Evolutionary conservation across 164 flowering plant genomes (phyloP), one percentile per base, ranked within the genome.

Genomic region (Pachysandra terminalis): DNA sequence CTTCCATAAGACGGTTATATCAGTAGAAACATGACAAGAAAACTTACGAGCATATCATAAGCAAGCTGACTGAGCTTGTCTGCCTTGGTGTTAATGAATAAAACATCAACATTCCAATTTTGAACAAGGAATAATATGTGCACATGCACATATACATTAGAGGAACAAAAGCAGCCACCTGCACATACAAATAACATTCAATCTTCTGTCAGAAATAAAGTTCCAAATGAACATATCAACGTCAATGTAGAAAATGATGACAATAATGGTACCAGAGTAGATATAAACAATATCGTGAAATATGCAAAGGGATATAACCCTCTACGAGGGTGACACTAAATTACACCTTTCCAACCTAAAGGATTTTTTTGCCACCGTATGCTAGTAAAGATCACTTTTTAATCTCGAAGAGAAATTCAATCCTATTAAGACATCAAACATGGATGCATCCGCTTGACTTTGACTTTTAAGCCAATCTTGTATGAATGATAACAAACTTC

Each of bases 31-130:
- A n/a, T 21, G 17, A 28, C 28, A 22, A 67, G 37, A 60, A 70
- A 64, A 80, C 98, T 84, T 83, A 96, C 99, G 98, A 88, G 87
- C 99, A 96, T 69, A 96, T 96, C 98, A 96, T 91, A 45, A 96
- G 93, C 84, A 96, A 83, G 83, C 84, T 90, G 53, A 96, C 98
- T n/a, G 98, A 87, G 73, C 93, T 91, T 60, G 99, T 89, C 71
- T 96, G 99, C 64, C 93, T 83, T 56, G 98, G 97, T 37, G 99
- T 96, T 56, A 96, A 78, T 54, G 99, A 93, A 76, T 96, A 96
- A 74, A 96, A 93, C 95, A 90, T 91, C 73, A 88, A 78, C 95
- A 86, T 96, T 75, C 98, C 99, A 73, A 90, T 77, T 75, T 93
- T 91, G 83, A 96, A 84, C 79, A 96, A 79, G 54, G 98, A 96